A percentile compares a stretch with the other conserved stretches of the same genome.
These are phyloP conservation scores for Cutaneotrichosporon cutaneum DNA, from an alignment of 1,284 basidiomycete species.

Conservation along the genomic window DNA sequence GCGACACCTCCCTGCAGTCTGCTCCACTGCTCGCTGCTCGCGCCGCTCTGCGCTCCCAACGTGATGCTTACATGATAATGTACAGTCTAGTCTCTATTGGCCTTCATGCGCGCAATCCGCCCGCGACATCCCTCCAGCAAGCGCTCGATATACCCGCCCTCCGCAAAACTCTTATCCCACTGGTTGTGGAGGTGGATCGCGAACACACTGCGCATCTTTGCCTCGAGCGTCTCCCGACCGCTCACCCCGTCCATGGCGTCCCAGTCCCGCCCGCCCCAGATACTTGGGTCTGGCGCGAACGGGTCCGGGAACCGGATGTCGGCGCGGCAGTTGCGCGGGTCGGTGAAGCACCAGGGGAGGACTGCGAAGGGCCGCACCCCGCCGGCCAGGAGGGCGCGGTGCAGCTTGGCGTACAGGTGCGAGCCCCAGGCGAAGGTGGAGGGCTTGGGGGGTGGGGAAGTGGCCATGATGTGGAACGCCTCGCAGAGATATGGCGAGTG, in stretches of 20 bases:
- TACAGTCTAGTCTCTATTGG: neutral
- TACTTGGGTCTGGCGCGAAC: constrained; percentile 64
- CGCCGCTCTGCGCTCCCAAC: no score
- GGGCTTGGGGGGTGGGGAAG: constrained; percentile 67
- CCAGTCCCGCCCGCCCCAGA: constrained; percentile 62
- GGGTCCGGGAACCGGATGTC: constrained; percentile 90
- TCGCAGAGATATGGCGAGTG: constrained; percentile 92
- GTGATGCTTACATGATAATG: no score
- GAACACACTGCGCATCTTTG: constrained; percentile 69
- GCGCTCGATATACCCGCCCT: constrained; percentile 74
- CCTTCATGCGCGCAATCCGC: neutral
- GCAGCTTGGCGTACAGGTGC: constrained; percentile 80
- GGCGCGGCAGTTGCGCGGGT: constrained; percentile 80
- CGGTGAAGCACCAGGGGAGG: constrained; percentile 88
- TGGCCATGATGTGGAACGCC: constrained; percentile 83
- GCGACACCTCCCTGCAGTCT: no score
- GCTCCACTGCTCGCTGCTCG: no score
- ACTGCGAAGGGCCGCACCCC: constrained; percentile 79
- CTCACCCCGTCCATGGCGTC: constrained; percentile 55
- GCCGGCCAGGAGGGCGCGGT: constrained; percentile 71
- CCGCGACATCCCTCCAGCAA: constrained; percentile 65
- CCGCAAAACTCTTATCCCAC: constrained; percentile 79
- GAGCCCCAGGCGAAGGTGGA: constrained; percentile 90
- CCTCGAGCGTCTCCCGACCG: constrained; percentile 58
- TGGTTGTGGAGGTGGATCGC: constrained; percentile 89